phyloP scores from a whole-genome alignment of 768 basidiomycete species.

The Leccinum uliginosum region DNA sequence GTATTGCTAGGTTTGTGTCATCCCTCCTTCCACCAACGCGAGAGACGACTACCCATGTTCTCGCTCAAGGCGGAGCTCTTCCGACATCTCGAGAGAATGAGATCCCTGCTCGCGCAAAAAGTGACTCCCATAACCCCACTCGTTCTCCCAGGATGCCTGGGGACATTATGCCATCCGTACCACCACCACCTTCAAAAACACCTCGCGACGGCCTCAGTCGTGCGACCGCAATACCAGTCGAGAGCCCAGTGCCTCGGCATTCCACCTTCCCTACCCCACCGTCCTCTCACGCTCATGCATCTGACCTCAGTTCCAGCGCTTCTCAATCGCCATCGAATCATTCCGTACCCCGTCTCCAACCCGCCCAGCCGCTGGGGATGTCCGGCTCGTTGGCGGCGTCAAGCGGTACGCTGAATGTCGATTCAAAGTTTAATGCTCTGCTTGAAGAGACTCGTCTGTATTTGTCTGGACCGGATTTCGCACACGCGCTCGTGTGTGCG shows the following conservation, averaged over 20 bases:
- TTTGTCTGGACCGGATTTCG: constrained; percentile 66
- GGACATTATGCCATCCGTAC: background rate
- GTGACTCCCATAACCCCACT: background rate
- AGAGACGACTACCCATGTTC: constrained; percentile 63
- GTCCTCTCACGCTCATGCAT: constrained; percentile 15
- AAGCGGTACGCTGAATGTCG: constrained; percentile 2
- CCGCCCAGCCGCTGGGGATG: background rate
- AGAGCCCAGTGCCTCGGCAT: constrained; percentile 9
- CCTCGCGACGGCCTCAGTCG: constrained; percentile 7
- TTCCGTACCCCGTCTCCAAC: constrained; percentile 18
- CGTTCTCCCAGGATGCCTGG: background rate
- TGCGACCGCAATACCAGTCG: constrained; percentile 14
- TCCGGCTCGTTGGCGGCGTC: constrained; percentile 7
- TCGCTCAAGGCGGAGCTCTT: constrained; percentile 56
- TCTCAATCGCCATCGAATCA: constrained; percentile 22
- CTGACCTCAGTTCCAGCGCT: constrained; percentile 22
- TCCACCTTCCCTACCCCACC: constrained; percentile 20
- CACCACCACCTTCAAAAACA: background rate
- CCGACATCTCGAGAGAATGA: constrained; percentile 5
- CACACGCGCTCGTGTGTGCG: constrained; percentile 63
- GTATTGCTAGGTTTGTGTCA: constrained; percentile 49
- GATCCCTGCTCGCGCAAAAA: background rate
- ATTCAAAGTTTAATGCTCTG: constrained; percentile 51
- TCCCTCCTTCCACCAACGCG: constrained; percentile 73
- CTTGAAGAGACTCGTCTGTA: constrained; percentile 65